These are phyloP conservation scores for Fusarium nematophilum DNA, from an alignment of 2,329 filamentous ascomycete species.

Conservation along the genomic window DNA sequence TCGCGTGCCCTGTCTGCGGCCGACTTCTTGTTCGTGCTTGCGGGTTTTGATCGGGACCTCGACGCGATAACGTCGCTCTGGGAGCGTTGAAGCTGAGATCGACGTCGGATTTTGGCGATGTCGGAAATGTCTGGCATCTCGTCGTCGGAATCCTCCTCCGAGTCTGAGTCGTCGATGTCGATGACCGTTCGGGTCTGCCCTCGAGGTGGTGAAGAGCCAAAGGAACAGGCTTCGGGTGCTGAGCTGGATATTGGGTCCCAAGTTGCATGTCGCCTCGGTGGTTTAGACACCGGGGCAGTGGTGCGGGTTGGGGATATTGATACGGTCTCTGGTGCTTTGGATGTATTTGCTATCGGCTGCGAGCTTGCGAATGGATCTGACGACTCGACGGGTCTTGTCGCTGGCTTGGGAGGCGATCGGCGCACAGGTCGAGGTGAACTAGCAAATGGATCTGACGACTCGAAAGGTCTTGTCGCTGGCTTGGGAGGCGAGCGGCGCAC, in stretches of 20 bases:
- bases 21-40: slow-evolving; percentile 46
- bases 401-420: not conserved
- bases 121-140: slow-evolving; percentile 61
- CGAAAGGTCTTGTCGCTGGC: slow-evolving; percentile 2
- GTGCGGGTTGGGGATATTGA: slow-evolving; percentile 10
- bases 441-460: slow-evolving; percentile 49
- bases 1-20: slow-evolving; percentile 54
- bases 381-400: slow-evolving; percentile 19
- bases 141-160: slow-evolving; percentile 52
- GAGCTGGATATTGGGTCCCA: slow-evolving; percentile 68
- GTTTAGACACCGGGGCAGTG: slow-evolving; percentile 5
- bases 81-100: slow-evolving; percentile 44
- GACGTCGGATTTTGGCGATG: slow-evolving; percentile 48
- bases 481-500: slow-evolving; percentile 1
- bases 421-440: slow-evolving; percentile 45
- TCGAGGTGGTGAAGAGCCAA: slow-evolving; percentile 31
- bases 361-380: slow-evolving; percentile 38
- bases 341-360: not conserved
- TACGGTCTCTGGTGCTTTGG: slow-evolving; percentile 13
- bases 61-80: slow-evolving; percentile 46
- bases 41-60: slow-evolving; percentile 30
- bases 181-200: slow-evolving; percentile 45
- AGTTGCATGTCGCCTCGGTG: slow-evolving; percentile 29
- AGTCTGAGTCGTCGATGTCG: slow-evolving; percentile 51
- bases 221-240: slow-evolving; percentile 53